These are phyloP conservation scores for Phytophthora palmivora DNA, from an alignment of 352 stramenopile genomes.

Conservation along the genomic window DNA sequence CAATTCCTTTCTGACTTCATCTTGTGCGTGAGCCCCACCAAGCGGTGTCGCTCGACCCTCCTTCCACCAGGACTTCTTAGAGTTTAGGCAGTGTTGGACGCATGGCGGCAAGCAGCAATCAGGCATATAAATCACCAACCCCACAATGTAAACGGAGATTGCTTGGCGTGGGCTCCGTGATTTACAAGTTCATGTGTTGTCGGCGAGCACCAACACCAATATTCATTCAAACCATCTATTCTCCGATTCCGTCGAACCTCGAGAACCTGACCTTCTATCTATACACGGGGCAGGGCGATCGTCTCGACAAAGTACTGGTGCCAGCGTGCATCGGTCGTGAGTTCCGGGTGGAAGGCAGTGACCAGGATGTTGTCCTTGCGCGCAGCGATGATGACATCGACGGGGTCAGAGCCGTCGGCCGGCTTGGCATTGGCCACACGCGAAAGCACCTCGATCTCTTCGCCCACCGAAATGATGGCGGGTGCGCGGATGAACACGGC, in stretches of 20 bases:
- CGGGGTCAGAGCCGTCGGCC: slow-evolving; percentile 77
- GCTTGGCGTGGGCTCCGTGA: slow-evolving; percentile 15
- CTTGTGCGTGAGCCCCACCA: slow-evolving; percentile 12
- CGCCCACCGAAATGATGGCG: slow-evolving; percentile 92
- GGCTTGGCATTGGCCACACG: slow-evolving; percentile 80
- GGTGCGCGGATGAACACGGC: slow-evolving; percentile 98
- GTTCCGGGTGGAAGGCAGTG: slow-evolving; percentile 96
- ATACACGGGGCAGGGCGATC: slow-evolving; percentile 61
- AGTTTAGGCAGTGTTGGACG: slow-evolving; percentile 35
- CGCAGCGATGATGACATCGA: slow-evolving; percentile 84
- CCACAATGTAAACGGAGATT: slow-evolving; percentile 39
- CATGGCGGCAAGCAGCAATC: slow-evolving; percentile 26
- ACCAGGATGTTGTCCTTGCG: slow-evolving; percentile 92
- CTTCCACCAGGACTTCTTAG: slow-evolving; percentile 14
- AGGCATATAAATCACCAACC: slow-evolving; percentile 21
- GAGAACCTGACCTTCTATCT: slow-evolving; percentile 25
- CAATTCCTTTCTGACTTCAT: slow-evolving; percentile 39
- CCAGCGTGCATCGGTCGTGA: slow-evolving; percentile 94
- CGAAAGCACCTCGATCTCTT: slow-evolving; percentile 92
- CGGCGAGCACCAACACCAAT: too few species aligned
- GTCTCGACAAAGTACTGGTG: slow-evolving; percentile 94
- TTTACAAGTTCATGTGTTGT: slow-evolving; percentile 2
- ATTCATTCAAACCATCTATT: too few species aligned
- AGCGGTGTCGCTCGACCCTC: slow-evolving; percentile 8
- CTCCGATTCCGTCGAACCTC: too few species aligned